These are phyloP conservation scores for Cercospora citrullina DNA, from an alignment of 2,329 filamentous ascomycete genomes.

Conservation along the genomic window DNA sequence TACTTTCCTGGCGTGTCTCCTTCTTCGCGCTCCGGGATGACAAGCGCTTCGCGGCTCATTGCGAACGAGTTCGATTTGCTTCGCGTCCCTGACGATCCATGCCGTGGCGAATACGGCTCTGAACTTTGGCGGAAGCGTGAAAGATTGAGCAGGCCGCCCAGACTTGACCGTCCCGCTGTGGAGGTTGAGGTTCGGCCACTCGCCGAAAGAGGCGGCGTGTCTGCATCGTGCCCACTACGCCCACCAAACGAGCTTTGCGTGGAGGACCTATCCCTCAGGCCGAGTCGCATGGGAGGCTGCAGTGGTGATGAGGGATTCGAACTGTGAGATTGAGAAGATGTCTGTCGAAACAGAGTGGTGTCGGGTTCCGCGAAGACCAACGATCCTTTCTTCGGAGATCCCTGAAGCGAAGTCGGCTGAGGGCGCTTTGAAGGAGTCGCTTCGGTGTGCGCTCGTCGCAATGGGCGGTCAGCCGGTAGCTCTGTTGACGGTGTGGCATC, in stretches of 20 bases:
- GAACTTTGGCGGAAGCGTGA: constrained; percentile 78
- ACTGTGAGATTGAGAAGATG: constrained; percentile 64
- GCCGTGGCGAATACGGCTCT: constrained; percentile 65
- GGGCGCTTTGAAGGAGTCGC: constrained; percentile 29
- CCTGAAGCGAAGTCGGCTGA: constrained; percentile 23
- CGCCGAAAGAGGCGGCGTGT: constrained; percentile 60
- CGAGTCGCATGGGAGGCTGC: constrained; percentile 60
- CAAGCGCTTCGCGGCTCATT: constrained; percentile 66
- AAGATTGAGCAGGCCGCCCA: constrained; percentile 82
- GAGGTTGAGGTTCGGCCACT: constrained; percentile 74
- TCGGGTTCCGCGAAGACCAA: constrained; percentile 50
- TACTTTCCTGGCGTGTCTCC: constrained; percentile 91
- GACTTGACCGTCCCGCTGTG: constrained; percentile 82
- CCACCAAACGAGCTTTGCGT: constrained; percentile 78
- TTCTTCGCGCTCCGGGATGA: constrained; percentile 76
- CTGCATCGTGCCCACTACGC: constrained; percentile 69
- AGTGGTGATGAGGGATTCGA: constrained; percentile 61
- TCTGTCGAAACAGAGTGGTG: constrained; percentile 56
- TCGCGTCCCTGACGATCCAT: constrained; percentile 70
- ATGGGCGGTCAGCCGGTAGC: constrained; percentile 17
- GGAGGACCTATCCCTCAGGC: constrained; percentile 75
- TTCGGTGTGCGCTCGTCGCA: constrained; percentile 34
- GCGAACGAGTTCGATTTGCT: constrained; percentile 85
- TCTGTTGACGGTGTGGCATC: constrained; percentile 25
- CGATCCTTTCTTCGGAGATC: constrained; percentile 52